phyloP scores from a whole-genome alignment of 2,329 filamentous ascomycete genomes.

The Dactylonectria macrodidyma region DNA sequence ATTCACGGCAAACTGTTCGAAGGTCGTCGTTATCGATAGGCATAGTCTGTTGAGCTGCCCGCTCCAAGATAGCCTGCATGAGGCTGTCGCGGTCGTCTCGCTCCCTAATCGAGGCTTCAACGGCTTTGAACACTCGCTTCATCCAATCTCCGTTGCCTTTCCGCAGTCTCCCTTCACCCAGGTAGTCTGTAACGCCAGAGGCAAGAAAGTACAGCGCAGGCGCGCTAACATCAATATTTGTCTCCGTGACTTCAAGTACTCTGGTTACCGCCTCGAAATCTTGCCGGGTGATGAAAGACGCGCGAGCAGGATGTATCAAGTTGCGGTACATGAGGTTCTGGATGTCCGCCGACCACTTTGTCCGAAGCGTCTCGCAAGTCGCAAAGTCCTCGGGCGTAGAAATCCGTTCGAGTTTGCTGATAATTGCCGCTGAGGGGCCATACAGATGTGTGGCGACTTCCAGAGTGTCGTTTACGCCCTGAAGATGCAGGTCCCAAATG shows the following conservation, averaged over 20 bases:
- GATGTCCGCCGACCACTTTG: constrained; percentile 62
- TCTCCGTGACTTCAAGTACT: constrained; percentile 57
- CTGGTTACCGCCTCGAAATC: constrained; percentile 58
- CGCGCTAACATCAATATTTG: constrained; percentile 54
- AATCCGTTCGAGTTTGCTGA: constrained; percentile 58
- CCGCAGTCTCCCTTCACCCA: constrained; percentile 48
- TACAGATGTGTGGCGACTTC: constrained; percentile 67
- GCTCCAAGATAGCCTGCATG: constrained; percentile 51
- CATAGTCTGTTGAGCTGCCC: constrained; percentile 49
- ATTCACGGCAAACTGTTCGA: constrained; percentile 59
- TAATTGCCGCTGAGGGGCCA: constrained; percentile 52
- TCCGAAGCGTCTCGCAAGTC: constrained; percentile 37
- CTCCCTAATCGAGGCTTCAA: constrained; percentile 48
- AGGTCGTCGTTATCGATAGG: constrained; percentile 58
- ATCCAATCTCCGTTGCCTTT: constrained; percentile 58
- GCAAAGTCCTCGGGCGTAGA: constrained; percentile 32
- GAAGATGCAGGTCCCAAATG: constrained; percentile 70
- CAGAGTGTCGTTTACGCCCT: constrained; percentile 61
- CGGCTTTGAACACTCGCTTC: constrained; percentile 52
- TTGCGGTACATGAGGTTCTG: constrained; percentile 65
- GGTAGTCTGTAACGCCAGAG: constrained; percentile 45
- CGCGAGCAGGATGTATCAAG: constrained; percentile 66
- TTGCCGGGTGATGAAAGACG: constrained; percentile 60
- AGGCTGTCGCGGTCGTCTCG: constrained; percentile 46
- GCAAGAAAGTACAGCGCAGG: constrained; percentile 63